Conservation (phyloP, 1,284 basidiomycete genomes). For the Ustilago sp. region DNA sequence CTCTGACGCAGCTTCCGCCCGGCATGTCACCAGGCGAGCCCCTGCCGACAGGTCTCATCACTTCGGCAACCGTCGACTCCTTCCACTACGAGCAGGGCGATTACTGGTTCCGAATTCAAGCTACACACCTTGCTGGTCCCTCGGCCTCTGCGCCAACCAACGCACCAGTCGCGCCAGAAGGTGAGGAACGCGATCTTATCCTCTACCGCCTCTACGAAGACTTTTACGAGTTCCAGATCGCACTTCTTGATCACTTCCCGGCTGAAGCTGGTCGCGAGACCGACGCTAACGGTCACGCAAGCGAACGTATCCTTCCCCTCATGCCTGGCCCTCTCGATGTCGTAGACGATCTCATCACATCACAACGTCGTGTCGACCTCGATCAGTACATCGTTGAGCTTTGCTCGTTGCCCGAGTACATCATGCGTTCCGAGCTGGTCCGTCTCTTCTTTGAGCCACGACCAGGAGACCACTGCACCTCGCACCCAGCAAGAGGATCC, state of each 20-base stretch:
- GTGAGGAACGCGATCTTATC: slow-evolving; percentile 78
- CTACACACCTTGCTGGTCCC: slow-evolving; percentile 74
- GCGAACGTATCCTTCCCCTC: slow-evolving; percentile 84
- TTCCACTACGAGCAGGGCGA: slow-evolving; percentile 96
- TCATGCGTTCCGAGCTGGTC: slow-evolving; percentile 83
- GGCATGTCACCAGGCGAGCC: slow-evolving; percentile 59
- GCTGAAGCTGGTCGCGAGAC: slow-evolving; percentile 49
- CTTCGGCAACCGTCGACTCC: slow-evolving; percentile 89
- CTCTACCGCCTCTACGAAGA: slow-evolving; percentile 97
- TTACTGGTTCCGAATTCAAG: slow-evolving; percentile 97
- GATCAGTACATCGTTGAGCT: slow-evolving; percentile 88
- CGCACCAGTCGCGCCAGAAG: slow-evolving; percentile 50
- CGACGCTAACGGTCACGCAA: slow-evolving; percentile 69
- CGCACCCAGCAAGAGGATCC: slow-evolving; percentile 38
- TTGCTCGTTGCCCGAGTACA: slow-evolving; percentile 79
- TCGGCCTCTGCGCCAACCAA: slow-evolving; percentile 39
- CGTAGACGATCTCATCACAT: slow-evolving; percentile 87
- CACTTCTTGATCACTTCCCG: slow-evolving; percentile 72
- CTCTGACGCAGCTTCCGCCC: slow-evolving; percentile 55
- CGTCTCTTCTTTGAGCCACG: slow-evolving; percentile 87
- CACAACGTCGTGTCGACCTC: slow-evolving; percentile 83
- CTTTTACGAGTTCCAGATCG: slow-evolving; percentile 97
- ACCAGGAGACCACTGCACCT: slow-evolving; percentile 78
- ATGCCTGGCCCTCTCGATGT: slow-evolving; percentile 90
- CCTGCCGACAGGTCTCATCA: slow-evolving; percentile 77